phyloP scores from a whole-genome alignment of 805 yeast genomes.

The Starmera quercuum region DNA sequence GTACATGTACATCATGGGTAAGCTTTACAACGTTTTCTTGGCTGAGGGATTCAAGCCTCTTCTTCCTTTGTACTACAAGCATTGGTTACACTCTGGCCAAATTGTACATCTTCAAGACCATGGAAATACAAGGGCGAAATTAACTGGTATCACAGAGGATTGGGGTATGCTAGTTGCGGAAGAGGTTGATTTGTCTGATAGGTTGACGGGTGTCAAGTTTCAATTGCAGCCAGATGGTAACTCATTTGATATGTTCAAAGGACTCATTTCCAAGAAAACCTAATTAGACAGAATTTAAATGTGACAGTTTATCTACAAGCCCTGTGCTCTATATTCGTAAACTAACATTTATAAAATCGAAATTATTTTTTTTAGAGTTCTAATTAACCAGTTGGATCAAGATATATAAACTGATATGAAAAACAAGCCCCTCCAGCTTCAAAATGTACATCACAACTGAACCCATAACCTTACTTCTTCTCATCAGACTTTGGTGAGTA shows the following conservation, averaged over 20 bases:
- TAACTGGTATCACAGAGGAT: constrained; percentile 77
- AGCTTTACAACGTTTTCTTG: constrained; percentile 50
- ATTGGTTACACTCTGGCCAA: constrained; percentile 84
- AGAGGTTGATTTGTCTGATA: constrained; percentile 43
- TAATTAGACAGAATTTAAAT: no score
- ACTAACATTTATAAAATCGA: no score
- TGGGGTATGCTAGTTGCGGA: constrained; percentile 78
- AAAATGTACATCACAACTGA: no score
- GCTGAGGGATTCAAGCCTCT: constrained; percentile 62
- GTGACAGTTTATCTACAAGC: no score
- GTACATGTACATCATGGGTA: constrained; percentile 57
- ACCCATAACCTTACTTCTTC: not conserved
- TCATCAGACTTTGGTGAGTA: constrained; percentile 28
- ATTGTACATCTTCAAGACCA: constrained; percentile 58
- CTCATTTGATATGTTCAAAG: constrained; percentile 91
- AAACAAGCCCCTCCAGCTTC: no score
- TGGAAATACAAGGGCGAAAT: constrained; percentile 46
- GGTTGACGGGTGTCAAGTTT: constrained; percentile 44
- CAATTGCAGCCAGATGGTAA: constrained; percentile 96
- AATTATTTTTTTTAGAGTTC: no score
- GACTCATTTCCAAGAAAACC: constrained; percentile 61
- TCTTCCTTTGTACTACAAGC: constrained; percentile 60
- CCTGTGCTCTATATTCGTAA: no score
- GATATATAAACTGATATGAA: no score
- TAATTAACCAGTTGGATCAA: no score